Percentiles rank a stretch among this genome's conserved stretches.
phyloP scores from a whole-genome alignment of 805 yeast species.

The Nakazawaea populi region DNA sequence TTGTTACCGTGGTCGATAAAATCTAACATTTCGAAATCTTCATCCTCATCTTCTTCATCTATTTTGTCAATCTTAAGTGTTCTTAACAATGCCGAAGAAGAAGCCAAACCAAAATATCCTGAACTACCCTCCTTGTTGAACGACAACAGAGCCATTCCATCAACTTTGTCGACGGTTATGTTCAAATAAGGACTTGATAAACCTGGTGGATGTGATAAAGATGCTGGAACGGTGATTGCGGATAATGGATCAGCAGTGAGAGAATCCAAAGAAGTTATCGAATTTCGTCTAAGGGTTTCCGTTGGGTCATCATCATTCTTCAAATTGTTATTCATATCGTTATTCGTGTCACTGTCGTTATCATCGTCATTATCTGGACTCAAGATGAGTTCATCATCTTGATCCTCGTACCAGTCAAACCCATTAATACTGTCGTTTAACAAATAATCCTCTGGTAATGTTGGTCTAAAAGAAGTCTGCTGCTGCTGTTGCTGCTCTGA shows the following conservation, averaged over 20 bases:
- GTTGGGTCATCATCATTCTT: neutral
- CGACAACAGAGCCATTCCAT: slow-evolving; percentile 64
- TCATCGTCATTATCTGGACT: slow-evolving; percentile 1
- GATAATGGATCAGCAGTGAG: neutral
- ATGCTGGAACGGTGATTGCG: neutral
- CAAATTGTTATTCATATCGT: slow-evolving; percentile 18
- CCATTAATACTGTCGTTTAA: slow-evolving; percentile 33
- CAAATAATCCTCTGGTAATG: slow-evolving; percentile 21
- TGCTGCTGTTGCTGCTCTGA: neutral
- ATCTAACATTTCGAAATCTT: slow-evolving; percentile 1
- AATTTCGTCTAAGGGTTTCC: neutral
- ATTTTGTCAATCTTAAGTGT: slow-evolving; percentile 30
- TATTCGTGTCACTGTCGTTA: neutral
- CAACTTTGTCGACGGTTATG: slow-evolving; percentile 24
- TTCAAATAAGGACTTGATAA: slow-evolving; percentile 7
- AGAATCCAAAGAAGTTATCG: neutral
- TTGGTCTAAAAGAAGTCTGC: slow-evolving; percentile 13
- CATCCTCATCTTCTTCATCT: slow-evolving; percentile 17
- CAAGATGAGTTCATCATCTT: slow-evolving; percentile 18
- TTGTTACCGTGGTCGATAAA: slow-evolving; percentile 8
- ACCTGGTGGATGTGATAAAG: neutral
- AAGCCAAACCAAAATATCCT: slow-evolving; percentile 63
- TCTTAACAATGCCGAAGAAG: slow-evolving; percentile 50
- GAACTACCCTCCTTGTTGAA: slow-evolving; percentile 36
- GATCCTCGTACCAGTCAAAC: slow-evolving; percentile 57